Conservation (phyloP, 257 asterid species). For the Fraxinus quadrangulata region DNA sequence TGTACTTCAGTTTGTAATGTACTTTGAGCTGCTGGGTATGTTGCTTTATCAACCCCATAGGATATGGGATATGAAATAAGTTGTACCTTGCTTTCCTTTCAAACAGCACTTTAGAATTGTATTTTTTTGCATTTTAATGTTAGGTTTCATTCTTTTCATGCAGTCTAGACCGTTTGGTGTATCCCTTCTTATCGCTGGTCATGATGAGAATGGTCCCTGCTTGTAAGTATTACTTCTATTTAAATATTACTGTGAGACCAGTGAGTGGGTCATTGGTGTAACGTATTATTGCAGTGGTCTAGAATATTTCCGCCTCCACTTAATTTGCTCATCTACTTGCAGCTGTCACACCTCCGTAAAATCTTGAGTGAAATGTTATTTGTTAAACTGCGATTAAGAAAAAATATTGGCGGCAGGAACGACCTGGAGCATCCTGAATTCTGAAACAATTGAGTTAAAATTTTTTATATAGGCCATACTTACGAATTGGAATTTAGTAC, state of each 20-base stretch:
- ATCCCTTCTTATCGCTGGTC: slow-evolving; percentile 27
- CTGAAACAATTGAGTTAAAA: too few relatives aligned
- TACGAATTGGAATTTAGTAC: too few relatives aligned
- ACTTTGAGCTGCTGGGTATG: neutral
- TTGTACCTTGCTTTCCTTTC: neutral
- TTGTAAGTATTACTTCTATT: slow-evolving; percentile 37
- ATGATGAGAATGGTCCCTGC: slow-evolving; percentile 23
- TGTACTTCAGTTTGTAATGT: neutral
- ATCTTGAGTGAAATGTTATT: neutral
- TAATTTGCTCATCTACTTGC: neutral
- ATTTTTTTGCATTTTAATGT: slow-evolving; percentile 14
- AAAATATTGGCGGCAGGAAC: neutral
- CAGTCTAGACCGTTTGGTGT: slow-evolving; percentile 23
- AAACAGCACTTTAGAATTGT: neutral
- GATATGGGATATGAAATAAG: slow-evolving; percentile 5
- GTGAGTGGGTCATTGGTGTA: neutral
- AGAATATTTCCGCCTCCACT: neutral
- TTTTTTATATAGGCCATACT: too few relatives aligned
- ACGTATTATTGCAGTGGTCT: slow-evolving; percentile 1
- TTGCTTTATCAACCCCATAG: neutral
- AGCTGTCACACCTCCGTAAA: neutral
- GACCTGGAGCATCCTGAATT: neutral
- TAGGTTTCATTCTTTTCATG: neutral
- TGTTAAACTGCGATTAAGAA: neutral
- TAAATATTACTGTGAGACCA: neutral